These are phyloP conservation scores for Jamesozyma rosinii DNA, from an alignment of 805 yeast species.

Conservation along the genomic window DNA sequence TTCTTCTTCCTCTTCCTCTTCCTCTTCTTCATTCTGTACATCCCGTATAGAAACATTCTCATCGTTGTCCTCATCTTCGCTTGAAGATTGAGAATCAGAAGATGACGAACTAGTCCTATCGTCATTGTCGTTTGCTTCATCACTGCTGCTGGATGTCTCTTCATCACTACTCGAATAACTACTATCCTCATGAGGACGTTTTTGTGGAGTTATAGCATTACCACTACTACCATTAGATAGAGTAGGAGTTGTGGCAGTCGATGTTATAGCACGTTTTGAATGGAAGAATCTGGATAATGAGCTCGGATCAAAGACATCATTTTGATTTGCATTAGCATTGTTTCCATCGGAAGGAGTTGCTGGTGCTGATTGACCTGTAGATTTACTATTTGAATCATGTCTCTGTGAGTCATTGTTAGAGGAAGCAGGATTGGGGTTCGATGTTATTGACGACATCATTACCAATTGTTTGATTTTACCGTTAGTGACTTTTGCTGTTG, in stretches of 20 bases:
- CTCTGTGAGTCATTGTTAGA: not conserved
- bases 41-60: constrained; percentile 28
- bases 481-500: constrained; percentile 53
- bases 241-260: not conserved
- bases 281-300: constrained; percentile 31
- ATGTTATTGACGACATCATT: constrained; percentile 19
- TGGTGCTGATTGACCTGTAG: not conserved
- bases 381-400: not conserved
- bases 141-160: constrained; percentile 10
- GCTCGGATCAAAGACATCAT: constrained; percentile 27
- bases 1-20: constrained; percentile 15
- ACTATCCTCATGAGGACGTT: constrained; percentile 11
- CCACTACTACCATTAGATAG: constrained; percentile 1
- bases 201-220: constrained; percentile 17
- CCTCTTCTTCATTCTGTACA: constrained; percentile 12
- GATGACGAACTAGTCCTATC: too few species aligned
- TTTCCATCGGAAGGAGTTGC: not conserved
- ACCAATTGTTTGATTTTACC: constrained; percentile 41
- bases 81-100: too few species aligned
- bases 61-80: constrained; percentile 32
- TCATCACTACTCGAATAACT: constrained; percentile 4
- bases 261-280: constrained; percentile 12
- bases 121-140: constrained; percentile 17
- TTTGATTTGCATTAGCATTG: not conserved
- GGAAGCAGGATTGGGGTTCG: not conserved